Evolutionary conservation across 1,284 basidiomycete genomes (phyloP).

Genomic region (Lentinula novae-zelandiae): DNA sequence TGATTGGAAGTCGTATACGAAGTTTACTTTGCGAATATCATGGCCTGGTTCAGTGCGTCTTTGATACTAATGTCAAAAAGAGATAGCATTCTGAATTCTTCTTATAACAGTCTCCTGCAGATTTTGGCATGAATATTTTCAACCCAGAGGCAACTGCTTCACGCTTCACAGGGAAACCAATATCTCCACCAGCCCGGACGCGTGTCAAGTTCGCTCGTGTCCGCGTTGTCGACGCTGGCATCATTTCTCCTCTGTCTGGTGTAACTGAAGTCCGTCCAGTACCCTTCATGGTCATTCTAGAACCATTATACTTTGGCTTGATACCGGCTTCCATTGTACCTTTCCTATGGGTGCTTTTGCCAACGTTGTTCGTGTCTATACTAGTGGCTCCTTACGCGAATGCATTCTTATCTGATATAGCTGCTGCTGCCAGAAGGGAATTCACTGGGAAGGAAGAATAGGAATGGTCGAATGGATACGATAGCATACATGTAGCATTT

Average conservation of each 20-base stretch:
- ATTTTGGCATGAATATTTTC: slow-evolving; percentile 39
- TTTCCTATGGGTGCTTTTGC: slow-evolving; percentile 30
- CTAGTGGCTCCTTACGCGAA: slow-evolving; percentile 27
- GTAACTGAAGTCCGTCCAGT: slow-evolving; percentile 23
- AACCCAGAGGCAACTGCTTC: slow-evolving; percentile 24
- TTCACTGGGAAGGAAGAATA: slow-evolving; percentile 4
- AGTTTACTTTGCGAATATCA: slow-evolving; percentile 60
- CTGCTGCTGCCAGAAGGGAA: slow-evolving; percentile 31
- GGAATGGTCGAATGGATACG: neutral
- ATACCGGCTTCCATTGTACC: slow-evolving; percentile 54
- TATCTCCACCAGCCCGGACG: slow-evolving; percentile 20
- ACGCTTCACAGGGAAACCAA: slow-evolving; percentile 16
- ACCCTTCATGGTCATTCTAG: slow-evolving; percentile 49
- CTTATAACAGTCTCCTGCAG: slow-evolving; percentile 35
- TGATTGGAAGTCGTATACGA: slow-evolving; percentile 40
- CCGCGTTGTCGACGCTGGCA: slow-evolving; percentile 45
- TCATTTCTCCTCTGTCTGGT: slow-evolving; percentile 35
- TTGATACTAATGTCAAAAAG: neutral
- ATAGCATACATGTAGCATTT: neutral
- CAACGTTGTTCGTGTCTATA: slow-evolving; percentile 22
- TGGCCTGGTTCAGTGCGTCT: slow-evolving; percentile 63
- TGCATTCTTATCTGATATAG: slow-evolving; percentile 29
- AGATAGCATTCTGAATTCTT: slow-evolving; percentile 12
- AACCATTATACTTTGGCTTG: slow-evolving; percentile 55
- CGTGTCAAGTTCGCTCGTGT: slow-evolving; percentile 52